A percentile compares a stretch with the other conserved stretches of the same genome.
Conservation (phyloP, 176 grass and related monocot species). For the Neostapfia colusana region DNA sequence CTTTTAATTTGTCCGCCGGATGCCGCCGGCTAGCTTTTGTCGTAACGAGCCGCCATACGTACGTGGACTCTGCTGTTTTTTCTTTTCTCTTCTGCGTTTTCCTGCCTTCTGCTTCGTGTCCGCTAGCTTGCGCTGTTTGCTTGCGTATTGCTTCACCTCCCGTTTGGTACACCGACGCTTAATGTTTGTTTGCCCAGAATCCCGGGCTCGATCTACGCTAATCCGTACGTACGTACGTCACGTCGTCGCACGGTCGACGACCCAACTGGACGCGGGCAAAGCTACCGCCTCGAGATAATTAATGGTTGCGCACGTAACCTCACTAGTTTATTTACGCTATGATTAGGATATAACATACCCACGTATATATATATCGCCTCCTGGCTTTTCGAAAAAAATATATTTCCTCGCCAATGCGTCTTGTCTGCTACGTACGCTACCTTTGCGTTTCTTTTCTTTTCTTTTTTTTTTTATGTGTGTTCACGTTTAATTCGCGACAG, state of each 20-base stretch:
- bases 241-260: conserved; percentile 31
- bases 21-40: conserved; percentile 32
- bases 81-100: neutral
- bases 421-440: conserved; percentile 34
- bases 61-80: conserved; percentile 27
- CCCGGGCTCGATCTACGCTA: conserved; percentile 16
- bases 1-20: conserved; percentile 42
- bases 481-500: neutral
- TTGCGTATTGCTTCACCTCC: conserved; percentile 22
- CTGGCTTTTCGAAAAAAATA: too few species aligned
- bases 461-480: neutral
- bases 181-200: conserved; percentile 30
- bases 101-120: conserved; percentile 14
- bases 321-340: conserved; percentile 5
- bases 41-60: neutral
- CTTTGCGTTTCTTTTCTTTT: neutral
- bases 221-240: neutral
- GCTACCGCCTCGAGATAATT: conserved; percentile 20
- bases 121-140: neutral
- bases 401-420: conserved; percentile 38
- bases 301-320: conserved; percentile 57
- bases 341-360: conserved; percentile 33
- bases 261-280: neutral
- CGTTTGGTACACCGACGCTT: conserved; percentile 38
- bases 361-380: neutral